Base-by-base conservation (phyloP, 1,284 basidiomycete genomes). In the Trichosporon coremiiforme region DNA sequence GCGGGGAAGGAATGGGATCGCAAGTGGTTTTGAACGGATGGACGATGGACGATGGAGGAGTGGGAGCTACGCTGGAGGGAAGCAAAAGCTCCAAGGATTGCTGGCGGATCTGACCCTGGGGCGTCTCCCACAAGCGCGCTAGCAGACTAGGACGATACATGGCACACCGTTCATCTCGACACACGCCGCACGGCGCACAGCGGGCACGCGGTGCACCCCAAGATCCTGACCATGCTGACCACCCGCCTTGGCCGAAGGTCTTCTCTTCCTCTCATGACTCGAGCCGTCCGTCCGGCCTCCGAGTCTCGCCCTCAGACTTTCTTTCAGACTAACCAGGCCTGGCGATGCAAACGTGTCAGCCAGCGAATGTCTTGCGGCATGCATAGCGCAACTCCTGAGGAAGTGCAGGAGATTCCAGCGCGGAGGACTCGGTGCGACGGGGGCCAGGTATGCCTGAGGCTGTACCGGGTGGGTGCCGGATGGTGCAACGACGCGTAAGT, bases 401-500 rank as follows among this genome's bases (percentile, higher is more conserved):
- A 25, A 10, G n/a, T 10, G 20, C 20, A 12, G 20, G 7, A 20
- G n/a, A 53, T 53, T 53, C 50, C 50, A 53, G 50, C 50, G 50
- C 50, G 50, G 50, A 53, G 4, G 50, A 22, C 20, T 17, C 2
- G 50, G 50, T 53, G 50, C 50, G 50, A 53, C 22, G 50, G 9
- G 6, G 33, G 33, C 33, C 9, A 10, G 7, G 33, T 35, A n/a
- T 22, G 50, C 50, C 50, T 53, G 22, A 25, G 50, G 57, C 17
- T n/a, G 31, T 62, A 33, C 57, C 20, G 31, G 55, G 29, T n/a
- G 29, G 29, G 57, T 62, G 57, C 57, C 57, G 57, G 57, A n/a
- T 33, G 29, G 17, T n/a, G 57, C 29, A 17, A 62, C 57, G 57
- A 62, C 57, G 57, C 57, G 57, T 62, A 33, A 62, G 57, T 62